These are phyloP conservation scores for Microcyclospora pomicola DNA, from an alignment of 2,329 filamentous ascomycete species.

Conservation along the genomic window DNA sequence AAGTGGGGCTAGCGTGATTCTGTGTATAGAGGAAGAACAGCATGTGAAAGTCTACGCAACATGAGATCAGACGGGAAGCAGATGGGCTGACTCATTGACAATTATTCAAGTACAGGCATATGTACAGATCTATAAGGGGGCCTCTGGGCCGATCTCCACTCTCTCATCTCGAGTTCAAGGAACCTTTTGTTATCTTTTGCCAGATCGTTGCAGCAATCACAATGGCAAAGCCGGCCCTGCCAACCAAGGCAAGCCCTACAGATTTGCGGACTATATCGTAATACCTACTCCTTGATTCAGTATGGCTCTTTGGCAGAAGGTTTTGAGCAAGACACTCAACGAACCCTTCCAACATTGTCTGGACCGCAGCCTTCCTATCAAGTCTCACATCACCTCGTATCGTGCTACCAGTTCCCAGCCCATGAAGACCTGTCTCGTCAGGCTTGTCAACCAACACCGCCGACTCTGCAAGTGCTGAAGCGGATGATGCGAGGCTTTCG, in stretches of 20 bases:
- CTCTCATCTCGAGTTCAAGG: no score
- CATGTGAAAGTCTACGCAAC: no score
- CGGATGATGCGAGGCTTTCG: conserved; percentile 11
- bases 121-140: no score
- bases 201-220: conserved; percentile 8
- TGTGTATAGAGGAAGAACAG: conserved; percentile 22
- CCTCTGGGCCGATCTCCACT: no score
- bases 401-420: conserved; percentile 28
- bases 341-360: conserved; percentile 36
- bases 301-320: conserved; percentile 15
- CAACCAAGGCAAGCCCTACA: conserved; percentile 30
- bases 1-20: conserved; percentile 23
- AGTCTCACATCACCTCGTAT: no score
- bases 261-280: conserved; percentile 37
- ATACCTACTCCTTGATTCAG: conserved; percentile 25
- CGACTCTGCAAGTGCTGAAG: conserved; percentile 1
- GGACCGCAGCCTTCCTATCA: conserved; percentile 29
- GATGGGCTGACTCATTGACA: no score
- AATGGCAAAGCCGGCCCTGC: conserved; percentile 15
- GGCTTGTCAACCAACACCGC: conserved; percentile 13
- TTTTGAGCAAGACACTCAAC: conserved; percentile 12
- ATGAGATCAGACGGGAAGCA: no score
- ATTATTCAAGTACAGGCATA: no score
- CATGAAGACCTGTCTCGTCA: conserved; percentile 33
- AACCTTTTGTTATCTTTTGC: conserved; percentile 2